Base-by-base conservation (phyloP, 192 early-diverging fungal species). In the Umbelopsis vinacea region DNA sequence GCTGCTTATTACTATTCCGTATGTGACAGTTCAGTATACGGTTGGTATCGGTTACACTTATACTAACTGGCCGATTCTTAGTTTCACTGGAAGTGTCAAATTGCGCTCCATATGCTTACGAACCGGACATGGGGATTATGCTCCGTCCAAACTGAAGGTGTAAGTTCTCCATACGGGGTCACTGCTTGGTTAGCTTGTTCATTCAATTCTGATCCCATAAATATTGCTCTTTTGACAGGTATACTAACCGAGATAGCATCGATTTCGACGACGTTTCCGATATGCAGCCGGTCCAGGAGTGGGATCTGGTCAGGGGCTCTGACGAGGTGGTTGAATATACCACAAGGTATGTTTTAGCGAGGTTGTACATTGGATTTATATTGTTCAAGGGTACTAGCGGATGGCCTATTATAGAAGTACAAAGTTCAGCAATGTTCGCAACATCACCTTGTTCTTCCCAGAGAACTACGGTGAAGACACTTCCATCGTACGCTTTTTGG, bases 21-120 rank as follows among this genome's bases (percentile, higher is more conserved):
- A 85, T 73, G 89, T 83, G 33, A 38, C 50, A 37, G 24, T 46
- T 29, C 29, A 29, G 4, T 35, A n/a, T 52, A 68, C 43, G 1
- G 10, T 48, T 6, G 7, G 21, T 52, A 17, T 52, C 45, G 47
- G 33, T 46, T 23, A 47, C 52, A 45, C 6, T n/a, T 21, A 17
- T 54, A n/a, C 21, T 19, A 66, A 24, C 40, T 78, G 45, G 22
- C 29, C 63, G 40, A 21, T 71, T 46, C 14, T 8, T 82, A 92
- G 91, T 38, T 96, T 99, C 77, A 96, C 92, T 22, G 94, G 90
- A 4, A 88, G 83, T 79, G 89, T 98, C 53, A 97, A 97, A 76
- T 84, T 99, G 55, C 95, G 94, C 72, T 93, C 92, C 6, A 95
- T 99, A 47, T 86, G 91, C 7, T 53, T 99, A 38, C 85, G 91